Conservation (phyloP, 208 protist species). For the Trypanosomatidae sp. region DNA sequence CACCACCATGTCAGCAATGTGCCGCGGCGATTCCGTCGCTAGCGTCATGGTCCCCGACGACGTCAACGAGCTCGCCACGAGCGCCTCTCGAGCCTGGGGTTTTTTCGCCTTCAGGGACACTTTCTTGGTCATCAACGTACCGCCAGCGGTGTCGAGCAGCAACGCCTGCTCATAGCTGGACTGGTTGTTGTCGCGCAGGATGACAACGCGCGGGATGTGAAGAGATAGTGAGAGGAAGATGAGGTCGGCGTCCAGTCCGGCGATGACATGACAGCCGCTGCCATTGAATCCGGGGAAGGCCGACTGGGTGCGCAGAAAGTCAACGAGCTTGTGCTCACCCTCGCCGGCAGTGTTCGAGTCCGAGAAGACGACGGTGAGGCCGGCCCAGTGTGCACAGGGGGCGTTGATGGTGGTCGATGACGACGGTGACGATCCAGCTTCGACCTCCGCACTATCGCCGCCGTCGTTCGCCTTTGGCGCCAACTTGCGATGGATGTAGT, state of each 20-base stretch:
- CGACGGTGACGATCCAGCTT: slow-evolving; percentile 10
- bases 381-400: slow-evolving; percentile 61
- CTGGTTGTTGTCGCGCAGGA: slow-evolving; percentile 83
- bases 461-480: background rate
- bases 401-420: background rate
- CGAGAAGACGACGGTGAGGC: slow-evolving; percentile 93
- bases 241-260: slow-evolving; percentile 98
- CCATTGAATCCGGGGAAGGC: slow-evolving; percentile 68
- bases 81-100: background rate
- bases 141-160: slow-evolving; percentile 11
- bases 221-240: slow-evolving; percentile 97
- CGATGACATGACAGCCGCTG: slow-evolving; percentile 94
- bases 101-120: background rate
- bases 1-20: slow-evolving; percentile 12
- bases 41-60: background rate
- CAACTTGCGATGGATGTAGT: slow-evolving; percentile 85
- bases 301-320: slow-evolving; percentile 88
- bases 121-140: slow-evolving; percentile 13
- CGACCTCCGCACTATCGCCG: background rate
- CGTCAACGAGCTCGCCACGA: slow-evolving; percentile 1
- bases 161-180: slow-evolving; percentile 37
- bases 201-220: slow-evolving; percentile 94
- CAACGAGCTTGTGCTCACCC: slow-evolving; percentile 93
- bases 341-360: slow-evolving; percentile 96
- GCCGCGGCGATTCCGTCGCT: background rate